These are phyloP conservation scores for Tuber aestivum DNA, from an alignment of 495 filamentous ascomycete genomes.

Conservation along the genomic window DNA sequence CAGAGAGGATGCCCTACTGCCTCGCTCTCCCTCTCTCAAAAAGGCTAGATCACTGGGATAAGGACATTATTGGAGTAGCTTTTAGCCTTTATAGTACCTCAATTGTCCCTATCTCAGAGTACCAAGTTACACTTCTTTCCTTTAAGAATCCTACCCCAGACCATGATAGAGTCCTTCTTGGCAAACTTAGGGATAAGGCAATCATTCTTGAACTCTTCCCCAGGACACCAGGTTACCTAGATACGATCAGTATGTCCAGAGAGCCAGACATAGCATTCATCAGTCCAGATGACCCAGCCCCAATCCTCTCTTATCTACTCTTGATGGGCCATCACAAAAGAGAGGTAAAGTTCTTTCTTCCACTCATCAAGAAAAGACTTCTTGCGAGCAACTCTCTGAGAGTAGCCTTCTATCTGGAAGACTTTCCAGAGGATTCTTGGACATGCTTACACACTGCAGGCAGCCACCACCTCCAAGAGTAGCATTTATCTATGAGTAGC, in stretches of 20 bases:
- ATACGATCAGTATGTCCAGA: background rate
- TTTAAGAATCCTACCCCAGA: background rate
- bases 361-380: background rate
- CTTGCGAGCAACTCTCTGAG: background rate
- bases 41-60: constrained; percentile 3
- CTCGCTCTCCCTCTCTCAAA: background rate
- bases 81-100: constrained; percentile 14
- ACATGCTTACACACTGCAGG: constrained; percentile 2
- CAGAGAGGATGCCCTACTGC: background rate
- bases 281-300: constrained; percentile 9
- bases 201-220: constrained; percentile 4
- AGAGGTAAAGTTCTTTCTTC: background rate
- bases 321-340: constrained; percentile 6
- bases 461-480: constrained; percentile 5
- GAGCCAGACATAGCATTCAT: constrained; percentile 11
- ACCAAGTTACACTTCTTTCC: background rate
- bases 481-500: background rate
- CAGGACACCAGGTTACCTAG: constrained; percentile 1
- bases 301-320: constrained; percentile 14
- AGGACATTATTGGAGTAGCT: constrained; percentile 10
- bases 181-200: constrained; percentile 13
- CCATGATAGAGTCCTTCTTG: constrained; percentile 7
- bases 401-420: constrained; percentile 8
- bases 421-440: background rate
- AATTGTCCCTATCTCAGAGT: constrained; percentile 13